A percentile compares a stretch with the other conserved stretches of the same genome.
These are phyloP conservation scores for Penicillium frequentans DNA, from an alignment of 2,329 filamentous ascomycete species.

Conservation along the genomic window DNA sequence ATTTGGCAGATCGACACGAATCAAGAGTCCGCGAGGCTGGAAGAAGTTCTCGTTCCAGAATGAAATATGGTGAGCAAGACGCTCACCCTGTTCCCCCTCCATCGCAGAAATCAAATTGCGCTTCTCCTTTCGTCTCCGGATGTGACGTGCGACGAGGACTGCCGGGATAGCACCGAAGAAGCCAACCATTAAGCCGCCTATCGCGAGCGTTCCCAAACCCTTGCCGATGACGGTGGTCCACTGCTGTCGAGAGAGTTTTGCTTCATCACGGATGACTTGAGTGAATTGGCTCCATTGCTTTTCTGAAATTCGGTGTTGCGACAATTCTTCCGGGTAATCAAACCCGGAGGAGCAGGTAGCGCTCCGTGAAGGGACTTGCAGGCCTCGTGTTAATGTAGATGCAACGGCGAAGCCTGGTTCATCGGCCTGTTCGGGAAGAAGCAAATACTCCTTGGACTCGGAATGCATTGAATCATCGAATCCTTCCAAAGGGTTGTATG, in stretches of 20 bases:
- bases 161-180: slow-evolving; percentile 31
- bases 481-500: slow-evolving; percentile 2
- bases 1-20: slow-evolving; percentile 32
- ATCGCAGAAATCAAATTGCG: slow-evolving; percentile 26
- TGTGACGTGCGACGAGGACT: slow-evolving; percentile 20
- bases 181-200: slow-evolving; percentile 33
- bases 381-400: slow-evolving; percentile 23
- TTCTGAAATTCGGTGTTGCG: slow-evolving; percentile 18
- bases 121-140: slow-evolving; percentile 23
- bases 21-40: slow-evolving; percentile 26
- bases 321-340: slow-evolving; percentile 28
- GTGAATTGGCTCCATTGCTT: slow-evolving; percentile 30
- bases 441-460: slow-evolving; percentile 9
- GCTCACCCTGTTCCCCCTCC: slow-evolving; percentile 7
- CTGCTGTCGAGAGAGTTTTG: slow-evolving; percentile 28
- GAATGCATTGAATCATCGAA: background rate
- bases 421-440: slow-evolving; percentile 12
- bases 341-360: slow-evolving; percentile 30
- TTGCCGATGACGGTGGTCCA: slow-evolving; percentile 31
- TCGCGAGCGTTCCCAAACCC: slow-evolving; percentile 29
- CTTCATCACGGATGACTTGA: slow-evolving; percentile 25
- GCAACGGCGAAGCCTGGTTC: slow-evolving; percentile 20
- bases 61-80: slow-evolving; percentile 22
- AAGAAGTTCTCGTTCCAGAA: slow-evolving; percentile 33
- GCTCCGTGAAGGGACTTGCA: slow-evolving; percentile 32